Percentiles rank a stretch among this genome's conserved stretches.
Evolutionary conservation across 148 eudicot species (phyloP).

Genomic region (Cornus suecica): DNA sequence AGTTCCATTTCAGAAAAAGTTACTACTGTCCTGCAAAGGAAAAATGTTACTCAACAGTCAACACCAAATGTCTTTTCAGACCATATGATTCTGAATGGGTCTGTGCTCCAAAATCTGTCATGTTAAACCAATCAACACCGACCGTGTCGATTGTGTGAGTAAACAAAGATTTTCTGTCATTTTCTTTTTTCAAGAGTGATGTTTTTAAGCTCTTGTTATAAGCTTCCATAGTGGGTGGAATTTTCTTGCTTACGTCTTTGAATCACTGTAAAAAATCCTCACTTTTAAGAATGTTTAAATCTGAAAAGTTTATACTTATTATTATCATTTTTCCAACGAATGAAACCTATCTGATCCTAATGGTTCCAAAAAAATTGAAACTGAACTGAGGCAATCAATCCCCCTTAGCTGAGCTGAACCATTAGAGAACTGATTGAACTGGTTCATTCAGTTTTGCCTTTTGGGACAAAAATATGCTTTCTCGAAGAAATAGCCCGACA

Average conservation of each 20-base stretch:
- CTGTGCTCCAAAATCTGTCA: not conserved
- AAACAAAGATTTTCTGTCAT: not conserved
- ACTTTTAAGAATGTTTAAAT: too few species aligned
- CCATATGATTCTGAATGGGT: not conserved
- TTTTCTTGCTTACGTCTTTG: not conserved
- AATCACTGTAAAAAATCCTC: not conserved
- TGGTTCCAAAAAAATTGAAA: too few species aligned
- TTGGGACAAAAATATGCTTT: too few species aligned
- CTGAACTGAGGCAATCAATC: too few species aligned
- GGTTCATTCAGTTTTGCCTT: too few species aligned
- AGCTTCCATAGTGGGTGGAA: not conserved
- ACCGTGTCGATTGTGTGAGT: not conserved
- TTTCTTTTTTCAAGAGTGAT: not conserved
- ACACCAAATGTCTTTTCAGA: not conserved
- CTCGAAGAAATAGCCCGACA: too few species aligned
- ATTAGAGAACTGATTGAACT: too few species aligned
- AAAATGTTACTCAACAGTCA: too few species aligned
- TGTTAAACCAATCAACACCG: not conserved
- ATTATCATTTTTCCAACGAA: not conserved
- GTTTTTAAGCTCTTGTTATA: not conserved
- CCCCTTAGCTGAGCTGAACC: too few species aligned
- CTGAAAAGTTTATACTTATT: not conserved
- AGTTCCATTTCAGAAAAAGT: not conserved
- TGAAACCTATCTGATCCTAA: too few species aligned
- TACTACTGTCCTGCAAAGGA: not conserved